phyloP scores from a whole-genome alignment of 2,329 filamentous ascomycete genomes.

The Fonsecaea monophora region DNA sequence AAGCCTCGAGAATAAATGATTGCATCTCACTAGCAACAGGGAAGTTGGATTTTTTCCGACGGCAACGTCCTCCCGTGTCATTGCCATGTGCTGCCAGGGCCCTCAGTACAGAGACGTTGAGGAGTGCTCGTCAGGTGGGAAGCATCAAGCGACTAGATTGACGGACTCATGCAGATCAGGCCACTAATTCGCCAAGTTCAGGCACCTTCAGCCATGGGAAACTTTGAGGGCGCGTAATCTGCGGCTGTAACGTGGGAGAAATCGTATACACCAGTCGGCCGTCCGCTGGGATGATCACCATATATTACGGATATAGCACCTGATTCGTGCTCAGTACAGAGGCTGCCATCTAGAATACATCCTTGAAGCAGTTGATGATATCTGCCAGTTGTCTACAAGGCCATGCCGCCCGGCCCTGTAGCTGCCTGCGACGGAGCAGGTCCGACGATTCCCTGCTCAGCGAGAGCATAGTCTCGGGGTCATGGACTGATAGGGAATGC shows the following conservation, averaged over 20 bases:
- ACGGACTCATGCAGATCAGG: constrained; percentile 14
- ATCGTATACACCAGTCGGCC: background rate
- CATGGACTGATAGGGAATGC: background rate
- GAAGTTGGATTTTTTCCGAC: background rate
- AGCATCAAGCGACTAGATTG: background rate
- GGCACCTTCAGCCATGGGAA: background rate
- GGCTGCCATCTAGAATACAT: background rate
- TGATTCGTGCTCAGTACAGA: background rate
- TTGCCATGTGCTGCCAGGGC: background rate
- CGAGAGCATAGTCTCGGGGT: background rate
- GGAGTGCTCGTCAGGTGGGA: constrained; percentile 7
- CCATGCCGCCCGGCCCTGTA: background rate
- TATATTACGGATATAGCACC: background rate
- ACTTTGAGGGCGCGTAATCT: background rate
- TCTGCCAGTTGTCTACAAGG: background rate
- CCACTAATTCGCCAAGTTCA: constrained; percentile 3
- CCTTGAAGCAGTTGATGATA: background rate
- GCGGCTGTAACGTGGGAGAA: constrained; percentile 5
- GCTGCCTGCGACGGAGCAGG: too few species aligned
- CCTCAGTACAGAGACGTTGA: background rate
- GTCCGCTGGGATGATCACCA: background rate
- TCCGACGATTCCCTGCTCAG: background rate
- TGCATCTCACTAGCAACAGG: background rate
- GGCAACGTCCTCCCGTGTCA: background rate
- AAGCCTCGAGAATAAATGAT: constrained; percentile 1